Conservation (phyloP, 169 alveolate species). For the Plasmodium gaboni region DNA sequence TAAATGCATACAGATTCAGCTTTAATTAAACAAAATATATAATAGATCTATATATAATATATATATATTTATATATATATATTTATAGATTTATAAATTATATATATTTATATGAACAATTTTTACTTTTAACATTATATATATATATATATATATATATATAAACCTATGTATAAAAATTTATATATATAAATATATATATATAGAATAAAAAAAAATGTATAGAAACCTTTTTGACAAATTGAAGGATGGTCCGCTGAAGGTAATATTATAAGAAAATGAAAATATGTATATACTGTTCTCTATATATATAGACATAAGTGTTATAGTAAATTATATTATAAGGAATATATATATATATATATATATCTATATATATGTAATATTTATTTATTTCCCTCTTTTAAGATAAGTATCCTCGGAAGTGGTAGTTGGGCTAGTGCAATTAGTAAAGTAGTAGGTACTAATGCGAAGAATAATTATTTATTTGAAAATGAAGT, state of each 20-base stretch:
- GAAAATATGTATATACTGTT: background rate
- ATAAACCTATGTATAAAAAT: too few relatives aligned
- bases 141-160: too few relatives aligned
- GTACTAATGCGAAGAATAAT: slow-evolving; percentile 81
- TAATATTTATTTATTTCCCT: background rate
- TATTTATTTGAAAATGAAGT: slow-evolving; percentile 83
- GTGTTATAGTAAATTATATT: background rate
- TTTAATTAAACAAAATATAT: too few relatives aligned
- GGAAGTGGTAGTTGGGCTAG: slow-evolving; percentile 94
- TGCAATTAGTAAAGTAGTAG: slow-evolving; percentile 88
- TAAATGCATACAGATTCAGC: too few relatives aligned
- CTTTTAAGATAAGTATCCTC: slow-evolving; percentile 83
- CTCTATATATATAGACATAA: background rate
- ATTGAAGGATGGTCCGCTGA: slow-evolving; percentile 67
- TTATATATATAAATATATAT: too few relatives aligned
- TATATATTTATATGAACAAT: too few relatives aligned
- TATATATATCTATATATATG: background rate
- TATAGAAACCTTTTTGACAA: slow-evolving; percentile 52
- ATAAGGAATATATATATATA: background rate
- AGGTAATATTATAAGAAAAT: slow-evolving; percentile 28
- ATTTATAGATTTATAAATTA: too few relatives aligned
- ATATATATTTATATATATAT: too few relatives aligned
- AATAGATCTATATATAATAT: too few relatives aligned
- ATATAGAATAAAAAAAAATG: slow-evolving; percentile 8
- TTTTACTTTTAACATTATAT: too few relatives aligned